A percentile compares a stretch with the other conserved stretches of the same genome.
phyloP scores from a whole-genome alignment of 768 basidiomycete genomes.

The Boletus patriciae region DNA sequence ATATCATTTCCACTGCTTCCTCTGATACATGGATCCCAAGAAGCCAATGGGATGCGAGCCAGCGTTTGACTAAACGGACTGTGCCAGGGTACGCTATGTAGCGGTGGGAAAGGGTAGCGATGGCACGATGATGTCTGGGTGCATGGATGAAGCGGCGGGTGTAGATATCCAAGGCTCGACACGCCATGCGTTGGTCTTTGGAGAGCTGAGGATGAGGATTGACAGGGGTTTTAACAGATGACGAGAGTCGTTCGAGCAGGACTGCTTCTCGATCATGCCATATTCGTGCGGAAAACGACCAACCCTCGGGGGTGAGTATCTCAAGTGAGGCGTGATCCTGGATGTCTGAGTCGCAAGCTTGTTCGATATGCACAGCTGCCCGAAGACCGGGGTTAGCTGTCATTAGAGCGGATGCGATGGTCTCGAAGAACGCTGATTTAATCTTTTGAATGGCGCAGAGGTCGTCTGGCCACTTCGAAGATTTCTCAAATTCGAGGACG shows the following conservation, averaged over 20 bases:
- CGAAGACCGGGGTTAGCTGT: conserved; percentile 47
- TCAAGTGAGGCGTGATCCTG: conserved; percentile 74
- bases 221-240: conserved; percentile 35
- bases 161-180: conserved; percentile 59
- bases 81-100: conserved; percentile 80
- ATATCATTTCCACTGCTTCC: conserved; percentile 84
- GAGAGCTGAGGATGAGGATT: conserved; percentile 9
- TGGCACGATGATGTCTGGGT: conserved; percentile 82
- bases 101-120: conserved; percentile 77
- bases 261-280: conserved; percentile 85
- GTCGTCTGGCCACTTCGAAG: conserved; percentile 93
- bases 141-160: conserved; percentile 72
- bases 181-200: conserved; percentile 53
- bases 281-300: conserved; percentile 82
- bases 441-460: conserved; percentile 89
- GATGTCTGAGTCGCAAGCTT: conserved; percentile 51
- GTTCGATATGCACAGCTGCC: conserved; percentile 60
- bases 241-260: conserved; percentile 69
- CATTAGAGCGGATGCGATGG: conserved; percentile 68
- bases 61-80: conserved; percentile 86
- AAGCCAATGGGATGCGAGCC: conserved; percentile 90
- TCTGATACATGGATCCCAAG: conserved; percentile 68
- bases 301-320: conserved; percentile 76
- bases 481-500: conserved; percentile 88
- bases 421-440: conserved; percentile 90